These are phyloP conservation scores for Paramecium octaurelia DNA, from an alignment of 73 alveolate genomes.

Conservation along the genomic window DNA sequence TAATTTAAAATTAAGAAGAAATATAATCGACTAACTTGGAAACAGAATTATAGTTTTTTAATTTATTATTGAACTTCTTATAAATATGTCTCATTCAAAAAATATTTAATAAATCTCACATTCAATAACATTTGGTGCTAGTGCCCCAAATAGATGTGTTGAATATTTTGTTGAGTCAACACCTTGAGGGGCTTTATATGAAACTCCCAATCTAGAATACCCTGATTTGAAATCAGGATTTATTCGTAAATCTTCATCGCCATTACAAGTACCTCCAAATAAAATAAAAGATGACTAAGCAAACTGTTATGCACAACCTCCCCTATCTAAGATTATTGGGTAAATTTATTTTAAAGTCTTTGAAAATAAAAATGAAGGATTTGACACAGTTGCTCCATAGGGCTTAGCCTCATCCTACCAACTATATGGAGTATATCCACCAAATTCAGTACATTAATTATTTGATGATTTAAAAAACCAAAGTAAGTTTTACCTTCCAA, in stretches of 20 bases:
- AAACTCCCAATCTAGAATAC: background rate
- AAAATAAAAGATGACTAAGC: background rate
- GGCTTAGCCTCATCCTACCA: background rate
- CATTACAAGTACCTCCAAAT: background rate
- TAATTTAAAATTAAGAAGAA: no score
- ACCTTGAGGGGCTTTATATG: background rate
- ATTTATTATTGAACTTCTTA: no score
- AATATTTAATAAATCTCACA: background rate
- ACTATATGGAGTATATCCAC: background rate
- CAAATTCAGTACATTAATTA: background rate
- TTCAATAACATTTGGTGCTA: background rate
- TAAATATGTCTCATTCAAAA: no score
- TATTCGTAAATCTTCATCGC: background rate
- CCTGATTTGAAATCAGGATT: background rate
- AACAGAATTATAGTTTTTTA: no score
- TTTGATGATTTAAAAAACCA: background rate
- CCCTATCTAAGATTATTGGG: background rate
- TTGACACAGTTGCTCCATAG: background rate
- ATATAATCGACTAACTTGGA: no score
- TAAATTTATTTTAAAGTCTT: background rate
- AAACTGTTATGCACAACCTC: background rate
- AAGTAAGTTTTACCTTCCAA: background rate
- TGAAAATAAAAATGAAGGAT: background rate
- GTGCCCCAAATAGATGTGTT: background rate
- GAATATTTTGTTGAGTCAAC: background rate